Evolutionary conservation across 1,139 yeast genomes (phyloP), one percentile per base, ranked within the genome.

Genomic region (Lodderomyces elongisporus): DNA sequence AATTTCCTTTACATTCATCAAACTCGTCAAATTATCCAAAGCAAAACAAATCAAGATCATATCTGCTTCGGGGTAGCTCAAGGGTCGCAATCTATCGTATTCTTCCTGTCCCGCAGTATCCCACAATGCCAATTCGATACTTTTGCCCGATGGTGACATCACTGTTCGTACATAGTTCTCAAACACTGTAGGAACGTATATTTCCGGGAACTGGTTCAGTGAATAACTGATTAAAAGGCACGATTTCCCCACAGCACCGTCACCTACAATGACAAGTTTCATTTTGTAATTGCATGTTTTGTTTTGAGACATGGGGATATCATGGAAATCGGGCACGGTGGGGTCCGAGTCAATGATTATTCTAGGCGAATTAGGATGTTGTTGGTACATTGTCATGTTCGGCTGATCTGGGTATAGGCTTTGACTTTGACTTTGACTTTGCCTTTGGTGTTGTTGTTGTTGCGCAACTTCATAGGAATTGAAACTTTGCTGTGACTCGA

Each of bases 91-190:
- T 37, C 96, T 60, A 54, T 84, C 94, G 54, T 85, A 87, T 54
- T 85, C 95, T 57, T 87, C 95, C 58, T 87, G 95, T 3, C 96
- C 95, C 0, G 96, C 96, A 0, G 96, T 87, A 56, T 89, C 97
- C 94, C 95, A 85, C 29, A 85, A 59, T 17, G 84, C 91, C 49
- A 85, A 64, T 59, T 77, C 93, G n/a, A 68, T 52, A 2, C 60
- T 47, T 43, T 77, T 74, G 27, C 67, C 69, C 33, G 61, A 60
- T 2, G 85, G 79, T 0, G 79, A 69, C 27, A 59, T 55, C 4
- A 84, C 76, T 33, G 75, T 74, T 8, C 88, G 76, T 17, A 84
- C 77, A 49, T 85, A 85, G 56, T 85, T 85, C 48, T 87, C 95
- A 59, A 87, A 87, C 16, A 88, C 84, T 0, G 95, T 85, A 3